Evolutionary conservation across 2,329 filamentous ascomycete genomes (phyloP).

Genomic region (Colletotrichum tanaceti): DNA sequence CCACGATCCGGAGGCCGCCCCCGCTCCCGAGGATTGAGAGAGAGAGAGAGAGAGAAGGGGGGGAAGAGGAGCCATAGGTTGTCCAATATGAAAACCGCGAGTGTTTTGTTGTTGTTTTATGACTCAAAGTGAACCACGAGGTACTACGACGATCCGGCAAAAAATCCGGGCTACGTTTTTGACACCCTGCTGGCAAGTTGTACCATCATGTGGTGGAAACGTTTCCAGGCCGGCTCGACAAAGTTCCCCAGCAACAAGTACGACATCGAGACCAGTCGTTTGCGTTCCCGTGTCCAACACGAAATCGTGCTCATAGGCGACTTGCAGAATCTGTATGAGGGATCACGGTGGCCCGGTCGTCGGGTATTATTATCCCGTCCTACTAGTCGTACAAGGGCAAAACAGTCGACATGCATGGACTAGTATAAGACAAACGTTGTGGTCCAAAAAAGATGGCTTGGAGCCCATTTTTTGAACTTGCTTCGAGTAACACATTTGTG

Average conservation of each 20-base stretch:
- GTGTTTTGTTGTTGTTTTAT: no score
- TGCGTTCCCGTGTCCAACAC: no score
- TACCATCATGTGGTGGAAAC: accelerated
- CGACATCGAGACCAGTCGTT: background rate
- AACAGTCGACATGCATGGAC: background rate
- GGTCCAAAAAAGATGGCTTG: no score
- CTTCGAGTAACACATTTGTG: accelerated
- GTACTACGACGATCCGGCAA: no score
- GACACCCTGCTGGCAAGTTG: no score
- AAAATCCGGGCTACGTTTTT: no score
- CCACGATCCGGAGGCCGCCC: conserved; percentile 47
- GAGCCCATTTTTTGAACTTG: accelerated
- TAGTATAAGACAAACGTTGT: background rate
- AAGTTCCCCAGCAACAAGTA: background rate
- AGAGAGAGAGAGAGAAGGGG: background rate
- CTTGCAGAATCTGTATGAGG: conserved; percentile 1
- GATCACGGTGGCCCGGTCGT: background rate
- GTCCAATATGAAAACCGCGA: no score
- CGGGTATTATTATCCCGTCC: no score
- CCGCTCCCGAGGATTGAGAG: conserved; percentile 45
- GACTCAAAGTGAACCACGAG: no score
- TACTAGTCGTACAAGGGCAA: no score
- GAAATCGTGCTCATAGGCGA: background rate
- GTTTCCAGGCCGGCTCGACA: no score
- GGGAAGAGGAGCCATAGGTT: no score